These are phyloP conservation scores for Cryoendolithus antarcticus DNA, from an alignment of 2,329 filamentous ascomycete species.

Conservation along the genomic window DNA sequence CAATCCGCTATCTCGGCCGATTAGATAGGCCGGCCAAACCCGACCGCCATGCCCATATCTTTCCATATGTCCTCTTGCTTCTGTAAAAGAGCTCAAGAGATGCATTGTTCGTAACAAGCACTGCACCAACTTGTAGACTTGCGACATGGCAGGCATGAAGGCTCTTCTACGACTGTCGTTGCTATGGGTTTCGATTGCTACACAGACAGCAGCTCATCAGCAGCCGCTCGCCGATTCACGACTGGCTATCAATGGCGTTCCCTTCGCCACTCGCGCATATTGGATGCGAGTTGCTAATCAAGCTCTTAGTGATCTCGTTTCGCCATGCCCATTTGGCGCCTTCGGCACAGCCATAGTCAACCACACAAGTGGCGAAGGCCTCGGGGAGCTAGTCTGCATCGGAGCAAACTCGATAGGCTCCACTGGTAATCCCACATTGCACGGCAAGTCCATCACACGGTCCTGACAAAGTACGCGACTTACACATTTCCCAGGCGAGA, in stretches of 20 bases:
- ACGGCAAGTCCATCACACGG: slow-evolving; percentile 26
- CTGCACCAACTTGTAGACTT: no score
- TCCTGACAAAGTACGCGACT: not conserved
- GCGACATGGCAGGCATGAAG: no score
- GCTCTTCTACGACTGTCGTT: no score
- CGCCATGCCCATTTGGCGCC: slow-evolving; percentile 41
- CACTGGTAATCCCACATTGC: slow-evolving; percentile 40
- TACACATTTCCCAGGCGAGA: slow-evolving; percentile 31
- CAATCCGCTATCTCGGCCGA: no score
- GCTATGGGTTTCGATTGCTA: no score
- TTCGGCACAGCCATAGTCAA: slow-evolving; percentile 46
- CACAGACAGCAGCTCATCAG: not conserved
- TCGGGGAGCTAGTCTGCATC: slow-evolving; percentile 38
- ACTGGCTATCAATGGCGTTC: slow-evolving; percentile 1
- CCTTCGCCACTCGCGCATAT: slow-evolving; percentile 12
- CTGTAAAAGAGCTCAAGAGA: no score
- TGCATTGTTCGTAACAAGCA: no score
- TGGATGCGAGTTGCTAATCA: slow-evolving; percentile 43
- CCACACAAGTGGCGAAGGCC: slow-evolving; percentile 32
- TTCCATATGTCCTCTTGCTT: no score
- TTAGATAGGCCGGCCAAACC: no score
- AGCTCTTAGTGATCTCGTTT: slow-evolving; percentile 29
- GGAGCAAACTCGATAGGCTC: slow-evolving; percentile 35
- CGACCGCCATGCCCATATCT: no score
- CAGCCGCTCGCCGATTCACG: not conserved